Conservation (phyloP, 108 stramenopile species). For the Fistulifera solaris region DNA sequence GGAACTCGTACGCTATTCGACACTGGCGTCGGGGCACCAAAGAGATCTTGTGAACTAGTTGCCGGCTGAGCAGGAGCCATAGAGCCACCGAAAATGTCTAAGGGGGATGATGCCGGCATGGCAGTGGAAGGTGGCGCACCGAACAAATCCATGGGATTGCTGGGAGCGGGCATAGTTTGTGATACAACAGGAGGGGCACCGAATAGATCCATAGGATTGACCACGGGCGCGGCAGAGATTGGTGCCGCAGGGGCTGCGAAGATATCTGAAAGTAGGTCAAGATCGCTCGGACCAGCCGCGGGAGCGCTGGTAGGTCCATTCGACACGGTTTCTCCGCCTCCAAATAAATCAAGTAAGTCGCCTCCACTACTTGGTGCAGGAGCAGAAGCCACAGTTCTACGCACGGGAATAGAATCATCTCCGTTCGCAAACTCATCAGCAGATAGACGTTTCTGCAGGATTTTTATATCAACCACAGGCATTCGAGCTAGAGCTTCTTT, state of each 20-base stretch:
- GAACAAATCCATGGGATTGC: slow-evolving; percentile 47
- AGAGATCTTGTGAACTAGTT: too few relatives aligned
- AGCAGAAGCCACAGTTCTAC: slow-evolving; percentile 5
- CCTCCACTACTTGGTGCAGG: slow-evolving; percentile 39
- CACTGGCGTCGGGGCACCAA: too few relatives aligned
- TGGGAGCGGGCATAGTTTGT: slow-evolving; percentile 26
- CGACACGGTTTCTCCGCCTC: slow-evolving; percentile 43
- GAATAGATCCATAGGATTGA: slow-evolving; percentile 25
- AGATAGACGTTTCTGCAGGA: slow-evolving; percentile 50
- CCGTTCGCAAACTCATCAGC: slow-evolving; percentile 6
- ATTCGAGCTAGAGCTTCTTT: slow-evolving; percentile 88
- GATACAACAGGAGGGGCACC: slow-evolving; percentile 29
- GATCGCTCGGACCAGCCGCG: slow-evolving; percentile 45
- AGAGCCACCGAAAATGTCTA: slow-evolving; percentile 1
- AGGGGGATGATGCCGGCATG: slow-evolving; percentile 13
- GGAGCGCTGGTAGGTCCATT: slow-evolving; percentile 24
- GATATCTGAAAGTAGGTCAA: slow-evolving; percentile 85
- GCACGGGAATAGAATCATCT: not conserved
- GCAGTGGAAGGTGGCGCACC: slow-evolving; percentile 27
- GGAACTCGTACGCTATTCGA: slow-evolving; percentile 25
- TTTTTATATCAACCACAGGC: slow-evolving; percentile 87
- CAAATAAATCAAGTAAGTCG: slow-evolving; percentile 86
- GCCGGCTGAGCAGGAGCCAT: slow-evolving; percentile 8
- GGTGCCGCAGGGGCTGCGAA: slow-evolving; percentile 67
- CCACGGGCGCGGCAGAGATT: slow-evolving; percentile 23